Conservation (phyloP, 2,329 filamentous ascomycete species). For the Trichoderma atrobrunneum region DNA sequence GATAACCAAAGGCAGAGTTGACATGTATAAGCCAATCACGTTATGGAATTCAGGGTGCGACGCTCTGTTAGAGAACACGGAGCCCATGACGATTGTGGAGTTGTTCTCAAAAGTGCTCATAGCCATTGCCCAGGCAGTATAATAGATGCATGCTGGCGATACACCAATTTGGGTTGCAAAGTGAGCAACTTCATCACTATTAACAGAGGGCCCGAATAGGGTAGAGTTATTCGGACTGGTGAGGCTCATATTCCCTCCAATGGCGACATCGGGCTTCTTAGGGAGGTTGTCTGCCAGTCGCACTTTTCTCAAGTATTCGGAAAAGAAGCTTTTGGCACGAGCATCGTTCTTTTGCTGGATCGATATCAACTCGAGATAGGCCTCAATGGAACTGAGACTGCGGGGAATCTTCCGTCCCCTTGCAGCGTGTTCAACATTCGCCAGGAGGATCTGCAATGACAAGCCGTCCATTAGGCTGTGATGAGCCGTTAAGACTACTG, state of each 20-base stretch:
- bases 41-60: neutral
- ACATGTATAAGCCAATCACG: slow-evolving; percentile 8
- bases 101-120: neutral
- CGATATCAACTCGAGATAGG: neutral
- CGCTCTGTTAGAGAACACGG: slow-evolving; percentile 15
- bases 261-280: neutral
- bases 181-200: neutral
- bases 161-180: neutral
- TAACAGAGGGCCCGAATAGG: neutral
- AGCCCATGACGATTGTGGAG: neutral
- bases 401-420: neutral
- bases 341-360: neutral
- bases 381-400: neutral
- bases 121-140: slow-evolving; percentile 18
- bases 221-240: neutral
- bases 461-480: slow-evolving; percentile 15
- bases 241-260: neutral
- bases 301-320: neutral
- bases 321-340: neutral
- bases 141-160: slow-evolving; percentile 11
- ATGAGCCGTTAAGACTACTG: slow-evolving; percentile 9
- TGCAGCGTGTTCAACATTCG: slow-evolving; percentile 1
- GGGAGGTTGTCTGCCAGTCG: neutral
- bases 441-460: slow-evolving; percentile 3
- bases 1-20: slow-evolving; percentile 11